Percentiles rank a stretch among this genome's conserved stretches.
phyloP scores from a whole-genome alignment of 345 rosid species.

The Sisymbrium altissimum region DNA sequence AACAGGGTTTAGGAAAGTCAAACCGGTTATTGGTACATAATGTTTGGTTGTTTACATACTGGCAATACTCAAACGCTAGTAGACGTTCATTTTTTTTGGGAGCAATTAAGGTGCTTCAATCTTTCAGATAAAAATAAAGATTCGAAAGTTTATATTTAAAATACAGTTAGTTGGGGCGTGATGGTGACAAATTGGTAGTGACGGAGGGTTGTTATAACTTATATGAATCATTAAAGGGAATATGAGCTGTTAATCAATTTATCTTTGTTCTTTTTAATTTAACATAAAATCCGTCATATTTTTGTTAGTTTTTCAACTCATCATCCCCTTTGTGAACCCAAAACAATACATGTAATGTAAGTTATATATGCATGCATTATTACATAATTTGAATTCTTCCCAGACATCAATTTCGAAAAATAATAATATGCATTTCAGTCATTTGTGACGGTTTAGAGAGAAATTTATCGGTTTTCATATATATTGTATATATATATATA shows the following conservation, averaged over 20 bases:
- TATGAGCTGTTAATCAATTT: conserved; percentile 18
- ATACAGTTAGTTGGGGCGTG: conserved; percentile 22
- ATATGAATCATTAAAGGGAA: conserved; percentile 5
- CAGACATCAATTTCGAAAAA: background rate
- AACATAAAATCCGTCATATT: background rate
- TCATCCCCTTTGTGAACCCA: background rate
- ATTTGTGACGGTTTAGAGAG: background rate
- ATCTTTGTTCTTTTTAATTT: background rate
- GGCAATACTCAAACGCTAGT: background rate
- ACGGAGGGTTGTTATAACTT: conserved; percentile 4
- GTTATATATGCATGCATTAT: background rate
- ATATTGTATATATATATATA: too few species aligned
- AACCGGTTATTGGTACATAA: conserved; percentile 12
- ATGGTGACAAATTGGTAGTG: conserved; percentile 30
- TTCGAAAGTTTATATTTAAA: background rate
- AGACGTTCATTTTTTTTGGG: background rate
- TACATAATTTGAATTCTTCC: background rate
- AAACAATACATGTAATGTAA: background rate
- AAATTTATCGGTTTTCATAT: background rate
- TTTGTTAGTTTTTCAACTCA: background rate
- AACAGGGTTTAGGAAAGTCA: conserved; percentile 10
- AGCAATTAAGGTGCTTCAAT: background rate
- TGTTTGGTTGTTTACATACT: conserved; percentile 3
- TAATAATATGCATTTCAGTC: background rate
- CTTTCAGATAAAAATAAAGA: background rate